Evolutionary conservation across 139 green algal genomes (phyloP).

Genomic region (Ettlia oleoabundans): DNA sequence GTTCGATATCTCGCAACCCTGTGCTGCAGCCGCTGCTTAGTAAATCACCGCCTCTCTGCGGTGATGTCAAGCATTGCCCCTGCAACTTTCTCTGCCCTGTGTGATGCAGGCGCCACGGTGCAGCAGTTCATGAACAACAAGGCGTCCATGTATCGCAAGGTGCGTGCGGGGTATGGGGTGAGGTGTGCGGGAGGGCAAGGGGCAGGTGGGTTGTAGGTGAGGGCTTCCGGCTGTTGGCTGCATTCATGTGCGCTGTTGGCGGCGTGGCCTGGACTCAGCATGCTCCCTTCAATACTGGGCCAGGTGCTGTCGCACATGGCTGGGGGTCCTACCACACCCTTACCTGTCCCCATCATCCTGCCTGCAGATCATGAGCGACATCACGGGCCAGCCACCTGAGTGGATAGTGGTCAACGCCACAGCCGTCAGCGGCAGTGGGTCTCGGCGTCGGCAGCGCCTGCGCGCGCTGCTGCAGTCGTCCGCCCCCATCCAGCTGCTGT

Average conservation of each 20-base stretch:
- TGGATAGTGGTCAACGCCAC: constrained; percentile 11
- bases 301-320: no score
- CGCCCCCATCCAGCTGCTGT: neutral
- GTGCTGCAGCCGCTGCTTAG: neutral
- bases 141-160: neutral
- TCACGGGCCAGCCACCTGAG: neutral
- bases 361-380: neutral
- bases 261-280: no score
- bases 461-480: neutral
- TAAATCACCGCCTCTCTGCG: no score
- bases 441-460: neutral
- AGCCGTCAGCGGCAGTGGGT: neutral
- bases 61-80: neutral
- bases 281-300: no score
- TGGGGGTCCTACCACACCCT: neutral
- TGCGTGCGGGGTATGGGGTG: neutral
- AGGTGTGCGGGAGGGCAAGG: neutral
- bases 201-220: neutral
- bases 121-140: neutral
- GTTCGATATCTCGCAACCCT: neutral
- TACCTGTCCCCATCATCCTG: neutral
- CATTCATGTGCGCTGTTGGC: no score
- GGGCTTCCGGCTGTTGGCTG: no score
- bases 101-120: neutral
- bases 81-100: neutral